These are phyloP conservation scores for Luffa aegyptiaca DNA, from an alignment of 306 rosid species.

Conservation along the genomic window DNA sequence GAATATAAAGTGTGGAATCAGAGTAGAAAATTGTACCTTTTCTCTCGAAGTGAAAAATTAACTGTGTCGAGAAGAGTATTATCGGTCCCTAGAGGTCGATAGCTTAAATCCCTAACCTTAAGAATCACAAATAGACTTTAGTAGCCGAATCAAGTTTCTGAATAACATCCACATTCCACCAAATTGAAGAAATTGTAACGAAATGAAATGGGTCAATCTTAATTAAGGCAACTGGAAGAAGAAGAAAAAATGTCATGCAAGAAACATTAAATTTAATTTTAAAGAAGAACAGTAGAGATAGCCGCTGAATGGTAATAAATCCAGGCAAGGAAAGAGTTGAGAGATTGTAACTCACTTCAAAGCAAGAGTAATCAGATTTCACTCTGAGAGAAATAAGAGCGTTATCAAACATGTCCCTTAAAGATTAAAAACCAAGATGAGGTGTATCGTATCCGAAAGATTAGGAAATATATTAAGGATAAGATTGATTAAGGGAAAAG, in stretches of 20 bases:
- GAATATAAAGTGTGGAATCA: not conserved
- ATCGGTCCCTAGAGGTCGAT: conserved; percentile 85
- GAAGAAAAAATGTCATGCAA: too few species aligned
- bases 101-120: conserved; percentile 68
- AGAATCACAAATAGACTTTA: not conserved
- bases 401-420: too few species aligned
- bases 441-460: too few species aligned
- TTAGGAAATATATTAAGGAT: too few species aligned
- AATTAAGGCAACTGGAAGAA: too few species aligned
- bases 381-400: conserved; percentile 10
- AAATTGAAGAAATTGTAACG: too few species aligned
- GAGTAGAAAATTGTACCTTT: conserved; percentile 32
- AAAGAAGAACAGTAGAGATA: not conserved
- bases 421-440: too few species aligned
- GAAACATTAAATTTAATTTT: too few species aligned
- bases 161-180: too few species aligned
- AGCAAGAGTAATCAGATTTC: conserved; percentile 35
- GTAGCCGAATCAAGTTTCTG: not conserved
- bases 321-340: not conserved
- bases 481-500: too few species aligned
- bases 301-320: not conserved
- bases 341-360: conserved; percentile 29
- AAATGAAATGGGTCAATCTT: too few species aligned
- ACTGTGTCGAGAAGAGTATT: conserved; percentile 51
- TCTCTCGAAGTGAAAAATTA: conserved; percentile 71